Conservation (phyloP, 2,329 filamentous ascomycete species). For the Phaeosphaeriaceae sp. region DNA sequence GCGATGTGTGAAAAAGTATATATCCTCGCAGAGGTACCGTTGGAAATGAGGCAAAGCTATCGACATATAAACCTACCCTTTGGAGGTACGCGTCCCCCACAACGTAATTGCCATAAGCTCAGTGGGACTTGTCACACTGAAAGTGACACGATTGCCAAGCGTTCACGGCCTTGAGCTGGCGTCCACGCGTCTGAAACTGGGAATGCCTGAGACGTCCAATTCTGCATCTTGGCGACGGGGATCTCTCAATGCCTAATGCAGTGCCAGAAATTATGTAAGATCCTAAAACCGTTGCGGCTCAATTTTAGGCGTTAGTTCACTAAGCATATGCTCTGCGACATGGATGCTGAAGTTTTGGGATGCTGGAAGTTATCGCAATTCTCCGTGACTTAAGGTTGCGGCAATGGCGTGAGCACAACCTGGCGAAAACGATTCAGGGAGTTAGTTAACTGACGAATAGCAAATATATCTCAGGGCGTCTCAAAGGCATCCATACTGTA, state of each 20-base stretch:
- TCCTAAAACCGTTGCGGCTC: neutral
- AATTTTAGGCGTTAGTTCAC: neutral
- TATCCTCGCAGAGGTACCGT: conserved; percentile 1
- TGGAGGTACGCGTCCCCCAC: conserved; percentile 30
- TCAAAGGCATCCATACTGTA: too few species aligned
- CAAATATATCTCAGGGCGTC: too few species aligned
- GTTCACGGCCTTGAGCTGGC: conserved; percentile 18
- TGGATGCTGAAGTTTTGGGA: neutral
- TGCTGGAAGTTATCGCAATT: neutral
- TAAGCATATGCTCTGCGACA: neutral
- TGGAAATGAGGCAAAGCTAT: conserved; percentile 6
- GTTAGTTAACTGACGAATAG: too few species aligned
- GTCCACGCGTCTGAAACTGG: conserved; percentile 37
- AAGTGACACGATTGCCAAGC: conserved; percentile 17
- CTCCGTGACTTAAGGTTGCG: too few species aligned
- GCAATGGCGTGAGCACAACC: neutral
- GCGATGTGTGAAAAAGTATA: conserved; percentile 1
- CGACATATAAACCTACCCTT: conserved; percentile 20
- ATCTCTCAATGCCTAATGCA: conserved; percentile 22
- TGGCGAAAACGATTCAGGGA: neutral
- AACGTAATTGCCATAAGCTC: conserved; percentile 18
- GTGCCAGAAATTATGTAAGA: conserved; percentile 6
- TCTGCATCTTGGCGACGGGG: conserved; percentile 27
- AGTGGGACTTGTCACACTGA: conserved; percentile 29
- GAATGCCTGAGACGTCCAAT: conserved; percentile 30